Evolutionary conservation across 2,329 filamentous ascomycete species (phyloP).

Genomic region (Chaetomium sp.): DNA sequence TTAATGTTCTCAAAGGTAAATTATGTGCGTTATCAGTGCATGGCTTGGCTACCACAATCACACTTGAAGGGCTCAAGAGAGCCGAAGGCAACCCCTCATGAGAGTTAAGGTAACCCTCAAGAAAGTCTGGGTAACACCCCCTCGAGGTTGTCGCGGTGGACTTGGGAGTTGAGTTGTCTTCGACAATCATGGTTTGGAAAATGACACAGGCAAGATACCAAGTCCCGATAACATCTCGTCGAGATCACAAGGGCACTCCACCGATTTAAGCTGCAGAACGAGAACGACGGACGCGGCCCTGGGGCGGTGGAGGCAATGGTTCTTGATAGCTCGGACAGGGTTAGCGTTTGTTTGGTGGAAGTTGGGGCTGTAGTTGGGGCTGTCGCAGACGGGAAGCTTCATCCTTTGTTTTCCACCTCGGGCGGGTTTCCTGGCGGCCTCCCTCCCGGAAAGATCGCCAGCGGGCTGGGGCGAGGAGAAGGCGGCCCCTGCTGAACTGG

Average conservation of each 20-base stretch:
- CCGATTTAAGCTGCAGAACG: neutral
- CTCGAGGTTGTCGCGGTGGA: neutral
- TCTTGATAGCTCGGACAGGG: neutral
- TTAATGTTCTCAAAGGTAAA: neutral
- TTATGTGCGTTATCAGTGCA: neutral
- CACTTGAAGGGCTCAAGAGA: neutral
- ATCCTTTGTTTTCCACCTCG: neutral
- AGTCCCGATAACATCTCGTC: neutral
- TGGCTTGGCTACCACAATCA: neutral
- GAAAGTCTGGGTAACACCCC: neutral
- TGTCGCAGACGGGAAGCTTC: neutral
- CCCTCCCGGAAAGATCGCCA: slow-evolving; percentile 5
- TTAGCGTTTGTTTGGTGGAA: no score
- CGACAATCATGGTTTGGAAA: neutral
- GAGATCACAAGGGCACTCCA: neutral
- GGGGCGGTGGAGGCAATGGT: neutral
- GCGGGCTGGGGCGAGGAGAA: neutral
- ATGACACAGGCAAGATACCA: neutral
- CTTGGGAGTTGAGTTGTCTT: neutral
- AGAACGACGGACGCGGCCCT: neutral
- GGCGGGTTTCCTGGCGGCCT: neutral
- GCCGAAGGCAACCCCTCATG: neutral
- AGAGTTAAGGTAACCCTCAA: neutral
- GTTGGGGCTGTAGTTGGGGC: neutral
- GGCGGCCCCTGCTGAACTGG: neutral